These are phyloP conservation scores for Carex kokanica DNA, from an alignment of 176 grass and related monocot species.

Conservation along the genomic window DNA sequence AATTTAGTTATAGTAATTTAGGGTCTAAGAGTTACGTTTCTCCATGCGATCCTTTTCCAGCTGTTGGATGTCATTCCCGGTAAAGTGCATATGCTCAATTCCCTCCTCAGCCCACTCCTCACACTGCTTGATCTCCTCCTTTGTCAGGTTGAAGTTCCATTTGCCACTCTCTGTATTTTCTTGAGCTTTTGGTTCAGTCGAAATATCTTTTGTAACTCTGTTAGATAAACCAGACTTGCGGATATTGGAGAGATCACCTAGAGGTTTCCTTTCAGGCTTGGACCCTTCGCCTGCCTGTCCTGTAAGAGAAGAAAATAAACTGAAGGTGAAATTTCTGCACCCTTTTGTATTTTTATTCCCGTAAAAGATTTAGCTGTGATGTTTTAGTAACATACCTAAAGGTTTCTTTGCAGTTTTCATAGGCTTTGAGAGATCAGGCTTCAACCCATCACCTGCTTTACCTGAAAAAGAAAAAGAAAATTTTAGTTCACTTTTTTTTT, in stretches of 20 bases:
- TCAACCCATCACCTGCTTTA: conserved; percentile 3
- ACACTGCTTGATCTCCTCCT: conserved; percentile 21
- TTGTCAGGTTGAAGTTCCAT: background rate
- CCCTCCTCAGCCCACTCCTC: conserved; percentile 21
- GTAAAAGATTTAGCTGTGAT: background rate
- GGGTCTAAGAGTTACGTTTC: conserved; percentile 6
- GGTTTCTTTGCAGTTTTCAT: conserved; percentile 21
- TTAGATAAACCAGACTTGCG: background rate
- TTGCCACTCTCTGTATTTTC: background rate
- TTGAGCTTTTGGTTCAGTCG: background rate
- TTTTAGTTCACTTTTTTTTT: background rate
- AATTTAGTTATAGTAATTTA: background rate
- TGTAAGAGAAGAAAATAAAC: conserved; percentile 9
- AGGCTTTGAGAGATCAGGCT: conserved; percentile 23
- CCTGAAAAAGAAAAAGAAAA: conserved; percentile 5
- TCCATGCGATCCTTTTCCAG: conserved; percentile 16
- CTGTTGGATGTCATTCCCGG: conserved; percentile 18
- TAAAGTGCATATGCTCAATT: conserved; percentile 2
- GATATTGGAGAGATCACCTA: conserved; percentile 21
- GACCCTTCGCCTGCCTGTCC: conserved; percentile 9
- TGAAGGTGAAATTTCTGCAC: background rate
- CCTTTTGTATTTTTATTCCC: background rate
- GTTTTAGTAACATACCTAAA: conserved; percentile 17
- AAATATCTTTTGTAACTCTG: conserved; percentile 3
- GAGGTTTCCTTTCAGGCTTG: conserved; percentile 18